phyloP scores from a whole-genome alignment of 805 yeast species.

The Jamesozyma jinghongensis region DNA sequence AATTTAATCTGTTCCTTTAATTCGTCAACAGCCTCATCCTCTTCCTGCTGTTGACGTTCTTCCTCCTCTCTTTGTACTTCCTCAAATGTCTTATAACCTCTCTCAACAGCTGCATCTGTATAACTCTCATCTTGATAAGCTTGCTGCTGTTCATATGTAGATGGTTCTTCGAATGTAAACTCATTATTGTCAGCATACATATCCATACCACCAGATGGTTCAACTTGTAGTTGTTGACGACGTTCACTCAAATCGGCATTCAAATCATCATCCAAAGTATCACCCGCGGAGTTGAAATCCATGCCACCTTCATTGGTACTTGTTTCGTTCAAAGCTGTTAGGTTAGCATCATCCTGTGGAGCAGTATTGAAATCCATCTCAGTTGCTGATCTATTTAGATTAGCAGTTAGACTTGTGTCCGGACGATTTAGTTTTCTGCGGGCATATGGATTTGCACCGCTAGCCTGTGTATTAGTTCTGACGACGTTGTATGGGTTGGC shows the following conservation, averaged over 20 bases:
- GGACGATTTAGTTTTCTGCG: neutral
- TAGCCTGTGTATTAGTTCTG: neutral
- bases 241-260: constrained; percentile 21
- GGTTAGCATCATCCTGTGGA: neutral
- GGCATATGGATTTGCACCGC: neutral
- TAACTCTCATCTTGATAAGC: constrained; percentile 69
- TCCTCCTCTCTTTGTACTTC: constrained; percentile 31
- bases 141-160: constrained; percentile 29
- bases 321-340: neutral
- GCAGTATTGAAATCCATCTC: constrained; percentile 2
- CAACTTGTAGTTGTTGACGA: constrained; percentile 16
- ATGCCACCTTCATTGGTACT: constrained; percentile 8
- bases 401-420: constrained; percentile 1
- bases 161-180: constrained; percentile 8
- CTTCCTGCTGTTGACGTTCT: constrained; percentile 38
- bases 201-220: constrained; percentile 13
- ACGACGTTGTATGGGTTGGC: neutral
- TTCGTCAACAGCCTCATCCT: constrained; percentile 84
- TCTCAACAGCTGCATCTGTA: constrained; percentile 6
- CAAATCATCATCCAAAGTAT: constrained; percentile 25
- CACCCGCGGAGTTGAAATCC: constrained; percentile 22
- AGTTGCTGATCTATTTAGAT: constrained; percentile 1
- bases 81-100: constrained; percentile 29
- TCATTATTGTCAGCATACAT: neutral
- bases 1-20: constrained; percentile 75